phyloP scores from a whole-genome alignment of 1,284 basidiomycete species.

The Serendipita sp. region DNA sequence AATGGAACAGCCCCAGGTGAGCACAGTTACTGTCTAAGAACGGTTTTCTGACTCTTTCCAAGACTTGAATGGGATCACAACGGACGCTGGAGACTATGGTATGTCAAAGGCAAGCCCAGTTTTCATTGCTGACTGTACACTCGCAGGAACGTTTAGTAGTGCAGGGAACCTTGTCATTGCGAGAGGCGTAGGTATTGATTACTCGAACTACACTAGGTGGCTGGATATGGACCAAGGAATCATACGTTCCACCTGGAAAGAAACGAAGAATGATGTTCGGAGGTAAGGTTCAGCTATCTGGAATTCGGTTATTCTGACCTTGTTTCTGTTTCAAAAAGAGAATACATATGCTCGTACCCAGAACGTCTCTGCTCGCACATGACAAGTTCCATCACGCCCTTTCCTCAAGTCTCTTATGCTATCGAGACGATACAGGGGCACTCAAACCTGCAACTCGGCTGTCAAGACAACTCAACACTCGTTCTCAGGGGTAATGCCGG shows the following conservation, averaged over 20 bases:
- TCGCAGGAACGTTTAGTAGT: conserved; percentile 49
- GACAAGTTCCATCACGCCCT: conserved; percentile 14
- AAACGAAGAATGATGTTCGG: conserved; percentile 29
- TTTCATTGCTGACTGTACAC: conserved; percentile 3
- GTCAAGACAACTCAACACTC: conserved; percentile 41
- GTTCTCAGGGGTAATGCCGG: conserved; percentile 38
- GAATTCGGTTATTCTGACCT: neutral
- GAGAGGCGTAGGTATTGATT: conserved; percentile 21
- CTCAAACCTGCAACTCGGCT: conserved; percentile 31
- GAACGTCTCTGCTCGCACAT: conserved; percentile 45
- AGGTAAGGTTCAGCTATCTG: conserved; percentile 24
- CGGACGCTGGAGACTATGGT: conserved; percentile 51
- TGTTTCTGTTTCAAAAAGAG: conserved; percentile 24
- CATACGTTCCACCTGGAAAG: conserved; percentile 43
- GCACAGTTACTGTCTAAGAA: neutral
- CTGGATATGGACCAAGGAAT: conserved; percentile 52
- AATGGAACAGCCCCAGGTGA: conserved; percentile 30
- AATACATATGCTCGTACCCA: conserved; percentile 57
- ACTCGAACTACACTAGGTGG: conserved; percentile 45
- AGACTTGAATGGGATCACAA: conserved; percentile 43
- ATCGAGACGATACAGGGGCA: neutral
- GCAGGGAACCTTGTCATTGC: conserved; percentile 48
- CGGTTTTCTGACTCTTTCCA: neutral
- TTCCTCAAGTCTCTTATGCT: neutral
- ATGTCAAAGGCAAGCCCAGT: conserved; percentile 13